These are phyloP conservation scores for Jamesozyma lodderae DNA, from an alignment of 805 yeast genomes.

Conservation along the genomic window DNA sequence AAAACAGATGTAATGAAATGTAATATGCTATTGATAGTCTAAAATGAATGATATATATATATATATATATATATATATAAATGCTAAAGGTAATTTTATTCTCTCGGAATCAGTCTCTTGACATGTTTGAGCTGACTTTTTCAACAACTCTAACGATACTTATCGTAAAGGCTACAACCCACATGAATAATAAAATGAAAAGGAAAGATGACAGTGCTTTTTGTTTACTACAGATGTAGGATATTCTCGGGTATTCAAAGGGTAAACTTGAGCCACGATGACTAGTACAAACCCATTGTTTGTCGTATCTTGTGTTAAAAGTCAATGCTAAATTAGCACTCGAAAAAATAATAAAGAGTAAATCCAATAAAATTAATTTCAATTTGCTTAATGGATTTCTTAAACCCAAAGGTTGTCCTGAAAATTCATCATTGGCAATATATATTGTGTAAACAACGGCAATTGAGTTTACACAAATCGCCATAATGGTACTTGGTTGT, in stretches of 20 bases:
- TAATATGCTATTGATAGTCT: no score
- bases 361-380: conserved; percentile 70
- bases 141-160: conserved; percentile 78
- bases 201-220: conserved; percentile 69
- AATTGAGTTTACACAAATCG: conserved; percentile 70
- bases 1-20: no score
- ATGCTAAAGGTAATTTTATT: no score
- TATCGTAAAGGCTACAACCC: conserved; percentile 81
- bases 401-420: conserved; percentile 85
- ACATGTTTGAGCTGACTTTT: conserved; percentile 34
- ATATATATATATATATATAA: no score
- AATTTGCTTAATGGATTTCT: conserved; percentile 79
- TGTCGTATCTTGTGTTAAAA: conserved; percentile 73
- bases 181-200: conserved; percentile 62
- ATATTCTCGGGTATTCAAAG: conserved; percentile 28
- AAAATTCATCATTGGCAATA: conserved; percentile 84
- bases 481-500: conserved; percentile 89
- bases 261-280: conserved; percentile 5
- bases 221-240: conserved; percentile 66
- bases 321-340: conserved; percentile 82
- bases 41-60: background rate
- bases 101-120: conserved; percentile 2
- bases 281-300: conserved; percentile 65
- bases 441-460: conserved; percentile 72
- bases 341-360: conserved; percentile 78